Evolutionary conservation across 192 early-diverging fungal species (phyloP).

Genomic region (Coemansia sp.): DNA sequence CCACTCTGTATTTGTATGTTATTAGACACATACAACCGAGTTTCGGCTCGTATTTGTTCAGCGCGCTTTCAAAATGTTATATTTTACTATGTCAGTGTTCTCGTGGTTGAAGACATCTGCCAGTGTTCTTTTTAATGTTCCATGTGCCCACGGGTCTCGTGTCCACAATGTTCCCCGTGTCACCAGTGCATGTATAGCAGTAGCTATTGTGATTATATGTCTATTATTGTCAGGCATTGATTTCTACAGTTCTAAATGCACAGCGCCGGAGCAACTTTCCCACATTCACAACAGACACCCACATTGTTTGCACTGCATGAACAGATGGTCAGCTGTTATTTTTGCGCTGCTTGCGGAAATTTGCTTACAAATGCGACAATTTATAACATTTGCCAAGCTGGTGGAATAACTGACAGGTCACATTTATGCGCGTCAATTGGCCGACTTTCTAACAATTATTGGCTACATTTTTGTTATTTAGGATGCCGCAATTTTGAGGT

Average conservation of each 20-base stretch:
- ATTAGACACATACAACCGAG: too few species aligned
- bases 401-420: too few species aligned
- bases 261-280: neutral
- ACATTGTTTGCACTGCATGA: neutral
- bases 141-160: neutral
- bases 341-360: neutral
- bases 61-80: too few species aligned
- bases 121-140: neutral
- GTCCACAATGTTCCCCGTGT: neutral
- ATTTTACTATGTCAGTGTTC: neutral
- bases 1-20: neutral
- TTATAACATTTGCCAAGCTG: neutral
- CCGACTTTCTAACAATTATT: neutral
- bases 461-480: slow-evolving; percentile 14
- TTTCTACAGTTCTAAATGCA: slow-evolving; percentile 1
- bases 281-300: neutral
- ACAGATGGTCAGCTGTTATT: neutral
- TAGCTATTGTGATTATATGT: neutral
- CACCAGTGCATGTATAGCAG: neutral
- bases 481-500: slow-evolving; percentile 45
- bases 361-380: neutral
- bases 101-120: neutral
- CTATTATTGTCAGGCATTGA: neutral
- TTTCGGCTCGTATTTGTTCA: too few species aligned
- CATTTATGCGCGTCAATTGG: neutral